Conservation (phyloP, 768 basidiomycete genomes). For the Rhizopogon salebrosus region DNA sequence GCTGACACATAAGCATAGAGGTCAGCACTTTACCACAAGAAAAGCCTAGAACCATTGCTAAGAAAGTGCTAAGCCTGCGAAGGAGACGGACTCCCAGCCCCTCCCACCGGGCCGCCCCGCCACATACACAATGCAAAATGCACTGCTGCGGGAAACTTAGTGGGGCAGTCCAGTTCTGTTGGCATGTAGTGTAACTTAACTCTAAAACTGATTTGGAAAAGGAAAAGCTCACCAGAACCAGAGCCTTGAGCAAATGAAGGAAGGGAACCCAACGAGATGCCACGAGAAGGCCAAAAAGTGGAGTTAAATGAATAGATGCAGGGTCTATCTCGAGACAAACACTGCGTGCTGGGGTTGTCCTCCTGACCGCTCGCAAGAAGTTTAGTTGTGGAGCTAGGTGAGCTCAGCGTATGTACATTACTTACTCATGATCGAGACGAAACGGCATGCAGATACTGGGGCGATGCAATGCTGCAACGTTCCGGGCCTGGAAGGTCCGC, state of each 20-base stretch:
- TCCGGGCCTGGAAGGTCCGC: not conserved
- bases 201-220: not conserved
- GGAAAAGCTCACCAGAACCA: no score
- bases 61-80: not conserved
- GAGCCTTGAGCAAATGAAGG: not conserved
- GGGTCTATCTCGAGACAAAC: no score
- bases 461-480: not conserved
- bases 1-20: no score
- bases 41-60: not conserved
- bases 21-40: no score
- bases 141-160: no score
- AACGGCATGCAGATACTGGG: no score
- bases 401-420: not conserved
- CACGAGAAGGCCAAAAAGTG: not conserved
- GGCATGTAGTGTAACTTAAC: not conserved
- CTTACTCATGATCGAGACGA: not conserved
- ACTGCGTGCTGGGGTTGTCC: no score
- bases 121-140: no score
- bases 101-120: no score
- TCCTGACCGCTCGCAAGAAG: not conserved
- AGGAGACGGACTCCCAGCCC: not conserved
- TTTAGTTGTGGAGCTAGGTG: not conserved
- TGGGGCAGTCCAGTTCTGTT: not conserved
- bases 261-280: not conserved
- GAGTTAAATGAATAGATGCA: not conserved